A percentile compares a stretch with the other conserved stretches of the same genome.
Evolutionary conservation across 495 filamentous ascomycete genomes (phyloP).

Genomic region (Penicillium coprophilum): DNA sequence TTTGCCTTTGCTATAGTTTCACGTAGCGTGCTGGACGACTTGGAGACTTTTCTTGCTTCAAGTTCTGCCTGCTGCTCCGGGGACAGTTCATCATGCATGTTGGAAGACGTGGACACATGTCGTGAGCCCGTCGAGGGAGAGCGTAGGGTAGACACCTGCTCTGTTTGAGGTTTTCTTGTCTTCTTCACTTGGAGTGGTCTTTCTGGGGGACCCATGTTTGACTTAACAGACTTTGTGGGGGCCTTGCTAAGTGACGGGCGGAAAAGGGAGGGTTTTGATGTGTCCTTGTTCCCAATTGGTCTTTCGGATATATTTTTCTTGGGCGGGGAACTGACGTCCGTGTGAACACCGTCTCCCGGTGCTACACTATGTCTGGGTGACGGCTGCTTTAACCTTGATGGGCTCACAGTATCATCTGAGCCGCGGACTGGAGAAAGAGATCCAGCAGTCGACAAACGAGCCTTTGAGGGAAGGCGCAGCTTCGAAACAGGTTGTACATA

Average conservation of each 20-base stretch:
- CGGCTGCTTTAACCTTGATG: conserved; percentile 30
- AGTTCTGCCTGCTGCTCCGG: conserved; percentile 32
- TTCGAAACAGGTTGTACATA: conserved; percentile 30
- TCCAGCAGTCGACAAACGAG: conserved; percentile 23
- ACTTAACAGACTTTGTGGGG: conserved; percentile 52
- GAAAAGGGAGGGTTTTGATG: conserved; percentile 49
- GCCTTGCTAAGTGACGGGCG: conserved; percentile 56
- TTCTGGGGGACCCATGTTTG: conserved; percentile 44
- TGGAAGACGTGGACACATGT: conserved; percentile 36
- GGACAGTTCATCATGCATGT: conserved; percentile 31
- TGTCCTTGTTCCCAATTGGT: conserved; percentile 45
- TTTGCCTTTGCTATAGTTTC: conserved; percentile 95
- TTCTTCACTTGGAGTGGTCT: conserved; percentile 52
- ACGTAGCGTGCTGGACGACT: conserved; percentile 77
- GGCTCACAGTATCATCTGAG: conserved; percentile 25
- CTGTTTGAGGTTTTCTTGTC: conserved; percentile 37
- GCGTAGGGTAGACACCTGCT: conserved; percentile 26
- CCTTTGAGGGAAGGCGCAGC: conserved; percentile 35
- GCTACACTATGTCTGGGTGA: conserved; percentile 26
- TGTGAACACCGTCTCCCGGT: conserved; percentile 1
- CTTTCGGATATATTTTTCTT: conserved; percentile 20
- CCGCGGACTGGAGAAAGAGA: conserved; percentile 17
- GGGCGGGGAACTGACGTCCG: conserved; percentile 10
- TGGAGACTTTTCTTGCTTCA: conserved; percentile 50
- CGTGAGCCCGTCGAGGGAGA: conserved; percentile 36